A percentile compares a stretch with the other conserved stretches of the same genome.
phyloP scores from a whole-genome alignment of 73 alveolate genomes.

The Breviolum minutum region DNA sequence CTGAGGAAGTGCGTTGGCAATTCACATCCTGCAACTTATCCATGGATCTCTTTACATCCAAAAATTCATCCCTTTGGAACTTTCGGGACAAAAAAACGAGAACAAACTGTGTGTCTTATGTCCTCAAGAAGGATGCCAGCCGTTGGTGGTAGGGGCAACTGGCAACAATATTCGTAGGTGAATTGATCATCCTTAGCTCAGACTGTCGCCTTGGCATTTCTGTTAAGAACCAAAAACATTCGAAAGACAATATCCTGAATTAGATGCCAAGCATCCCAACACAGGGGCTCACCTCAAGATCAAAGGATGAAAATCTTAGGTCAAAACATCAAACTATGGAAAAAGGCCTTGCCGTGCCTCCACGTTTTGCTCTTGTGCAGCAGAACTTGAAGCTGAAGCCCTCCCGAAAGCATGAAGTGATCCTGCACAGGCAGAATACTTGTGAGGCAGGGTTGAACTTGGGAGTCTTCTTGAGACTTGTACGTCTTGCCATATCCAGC shows the following conservation, averaged over 20 bases:
- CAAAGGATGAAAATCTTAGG: neutral
- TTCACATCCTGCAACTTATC: slow-evolving; percentile 11
- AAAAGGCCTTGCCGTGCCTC: neutral
- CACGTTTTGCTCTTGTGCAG: slow-evolving; percentile 32
- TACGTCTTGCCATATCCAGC: no score
- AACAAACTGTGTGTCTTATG: neutral
- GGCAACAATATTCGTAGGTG: slow-evolving; percentile 44
- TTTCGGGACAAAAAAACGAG: neutral
- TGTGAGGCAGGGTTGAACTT: no score
- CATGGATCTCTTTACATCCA: neutral
- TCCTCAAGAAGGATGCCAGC: slow-evolving; percentile 30
- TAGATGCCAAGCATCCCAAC: slow-evolving; percentile 35
- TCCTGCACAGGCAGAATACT: neutral
- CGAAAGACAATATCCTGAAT: neutral
- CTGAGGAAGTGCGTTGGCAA: slow-evolving; percentile 3
- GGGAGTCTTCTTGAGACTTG: no score
- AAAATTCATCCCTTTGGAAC: neutral
- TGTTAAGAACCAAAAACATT: no score
- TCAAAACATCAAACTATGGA: neutral
- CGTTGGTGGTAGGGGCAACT: neutral
- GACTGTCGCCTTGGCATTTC: neutral
- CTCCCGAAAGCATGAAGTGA: slow-evolving; percentile 41
- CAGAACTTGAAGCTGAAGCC: slow-evolving; percentile 41
- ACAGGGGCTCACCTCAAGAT: neutral
- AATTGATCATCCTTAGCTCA: neutral